phyloP scores from a whole-genome alignment of 2,329 filamentous ascomycete species.

The Colletotrichum sp. region DNA sequence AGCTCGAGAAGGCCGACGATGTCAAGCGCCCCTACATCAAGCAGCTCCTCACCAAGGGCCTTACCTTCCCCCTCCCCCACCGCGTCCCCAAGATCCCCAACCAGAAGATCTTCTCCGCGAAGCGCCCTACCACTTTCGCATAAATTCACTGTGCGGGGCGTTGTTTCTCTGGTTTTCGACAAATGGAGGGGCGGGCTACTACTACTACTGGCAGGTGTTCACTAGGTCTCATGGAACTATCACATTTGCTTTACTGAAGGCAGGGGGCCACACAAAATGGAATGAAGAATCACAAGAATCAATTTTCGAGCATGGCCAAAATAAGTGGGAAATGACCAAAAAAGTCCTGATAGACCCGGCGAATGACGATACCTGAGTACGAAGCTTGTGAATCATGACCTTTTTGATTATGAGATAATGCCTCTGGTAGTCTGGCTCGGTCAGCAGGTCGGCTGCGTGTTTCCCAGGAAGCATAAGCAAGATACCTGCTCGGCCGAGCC shows the following conservation, averaged over 20 bases:
- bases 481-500: not conserved
- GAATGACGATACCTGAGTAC: slow-evolving; percentile 18
- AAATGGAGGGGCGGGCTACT: slow-evolving; percentile 44
- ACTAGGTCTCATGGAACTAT: slow-evolving; percentile 66
- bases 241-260: slow-evolving; percentile 59
- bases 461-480: not conserved
- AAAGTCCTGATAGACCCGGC: slow-evolving; percentile 5
- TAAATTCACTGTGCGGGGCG: slow-evolving; percentile 60
- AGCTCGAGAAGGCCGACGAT: slow-evolving; percentile 92
- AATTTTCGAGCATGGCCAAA: slow-evolving; percentile 12
- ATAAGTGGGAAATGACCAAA: not conserved
- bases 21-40: slow-evolving; percentile 99
- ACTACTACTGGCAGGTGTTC: slow-evolving; percentile 56
- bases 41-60: slow-evolving; percentile 93
- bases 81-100: slow-evolving; percentile 81
- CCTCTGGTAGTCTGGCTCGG: not conserved
- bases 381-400: slow-evolving; percentile 19
- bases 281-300: slow-evolving; percentile 40
- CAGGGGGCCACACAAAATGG: slow-evolving; percentile 37
- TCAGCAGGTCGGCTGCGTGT: not conserved
- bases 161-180: slow-evolving; percentile 54
- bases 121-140: slow-evolving; percentile 96
- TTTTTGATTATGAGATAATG: slow-evolving; percentile 12
- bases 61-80: slow-evolving; percentile 99
- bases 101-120: slow-evolving; percentile 93